Evolutionary conservation across 2,329 filamentous ascomycete species (phyloP), one percentile per base, ranked within the genome.

Genomic region (Claviceps cyperi): DNA sequence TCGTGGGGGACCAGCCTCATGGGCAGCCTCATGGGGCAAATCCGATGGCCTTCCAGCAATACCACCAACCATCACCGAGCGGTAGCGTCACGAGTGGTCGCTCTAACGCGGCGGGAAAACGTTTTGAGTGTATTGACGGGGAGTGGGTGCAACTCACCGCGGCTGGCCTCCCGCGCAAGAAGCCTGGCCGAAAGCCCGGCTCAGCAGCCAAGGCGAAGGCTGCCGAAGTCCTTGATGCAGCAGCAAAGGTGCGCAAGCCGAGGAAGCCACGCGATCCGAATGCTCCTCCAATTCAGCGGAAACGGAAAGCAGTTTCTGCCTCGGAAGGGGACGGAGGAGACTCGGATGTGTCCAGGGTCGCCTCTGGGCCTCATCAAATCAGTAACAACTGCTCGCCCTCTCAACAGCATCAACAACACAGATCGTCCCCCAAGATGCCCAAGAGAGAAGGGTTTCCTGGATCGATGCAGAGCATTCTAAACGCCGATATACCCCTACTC

Each of bases 161-260:
- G 24, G 76, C 77, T 48, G 77, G 77, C 11, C 60, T 78, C 6
- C 76, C 77, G 0, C 67, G 78, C 4, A 81, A 81, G 65, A 83
- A 83, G 66, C 78, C 79, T 19, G 79, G 78, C 21, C 74, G 80
- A 47, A 83, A 83, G 60, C 78, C 80, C 59, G 84, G 74, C 60
- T 77, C 69, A 53, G 73, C 66, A 50, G 63, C 73, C 46, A 75
- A 74, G 57, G 63, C 65, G 51, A 71, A 69, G 61, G 60, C 45
- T 14, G 61, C 64, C 48, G 64, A 67, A 52, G 67, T 50, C 17
- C 36, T 53, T 21, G 69, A 75, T 14, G 67, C 67, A 21, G 62
- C 67, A 22, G 62, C 69, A 56, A 78, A 78, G 61, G 66, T 66
- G 49, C 74, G 76, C 52, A 74, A 72, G 54, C 68, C 71, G 7